Evolutionary conservation across 2,329 filamentous ascomycete genomes (phyloP).

Genomic region (Sarocladium oryzae): DNA sequence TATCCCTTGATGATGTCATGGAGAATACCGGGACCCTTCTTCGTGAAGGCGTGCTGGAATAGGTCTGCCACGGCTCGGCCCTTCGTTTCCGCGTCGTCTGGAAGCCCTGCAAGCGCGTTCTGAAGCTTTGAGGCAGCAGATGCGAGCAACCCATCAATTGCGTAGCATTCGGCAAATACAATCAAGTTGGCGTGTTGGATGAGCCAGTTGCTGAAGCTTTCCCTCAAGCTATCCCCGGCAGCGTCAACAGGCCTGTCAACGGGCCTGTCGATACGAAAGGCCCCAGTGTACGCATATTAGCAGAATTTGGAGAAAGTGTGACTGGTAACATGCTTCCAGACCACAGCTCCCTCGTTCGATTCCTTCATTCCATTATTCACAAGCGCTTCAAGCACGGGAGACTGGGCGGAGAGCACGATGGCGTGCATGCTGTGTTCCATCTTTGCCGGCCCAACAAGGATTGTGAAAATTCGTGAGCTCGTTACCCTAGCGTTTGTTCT

Average conservation of each 20-base stretch:
- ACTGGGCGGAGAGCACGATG: background rate
- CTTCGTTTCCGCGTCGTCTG: background rate
- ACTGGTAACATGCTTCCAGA: background rate
- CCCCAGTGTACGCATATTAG: background rate
- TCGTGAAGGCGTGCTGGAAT: background rate
- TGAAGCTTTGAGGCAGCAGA: background rate
- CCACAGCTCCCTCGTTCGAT: background rate
- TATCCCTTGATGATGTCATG: background rate
- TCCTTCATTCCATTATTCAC: slow-evolving; percentile 6
- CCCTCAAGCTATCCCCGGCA: background rate
- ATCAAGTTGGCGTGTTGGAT: background rate
- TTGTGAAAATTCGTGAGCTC: background rate
- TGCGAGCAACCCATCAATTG: background rate
- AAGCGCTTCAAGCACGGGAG: background rate
- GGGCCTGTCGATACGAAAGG: background rate
- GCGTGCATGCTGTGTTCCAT: background rate
- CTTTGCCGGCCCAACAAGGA: background rate
- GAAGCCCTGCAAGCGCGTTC: background rate
- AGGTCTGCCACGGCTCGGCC: background rate
- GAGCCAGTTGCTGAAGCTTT: background rate
- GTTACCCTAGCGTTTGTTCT: background rate
- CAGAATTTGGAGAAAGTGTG: slow-evolving; percentile 3
- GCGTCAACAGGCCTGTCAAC: background rate
- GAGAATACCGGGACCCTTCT: background rate
- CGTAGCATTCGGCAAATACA: slow-evolving; percentile 1